phyloP scores from a whole-genome alignment of 164 flowering plant species.

The Aristolochia contorta region DNA sequence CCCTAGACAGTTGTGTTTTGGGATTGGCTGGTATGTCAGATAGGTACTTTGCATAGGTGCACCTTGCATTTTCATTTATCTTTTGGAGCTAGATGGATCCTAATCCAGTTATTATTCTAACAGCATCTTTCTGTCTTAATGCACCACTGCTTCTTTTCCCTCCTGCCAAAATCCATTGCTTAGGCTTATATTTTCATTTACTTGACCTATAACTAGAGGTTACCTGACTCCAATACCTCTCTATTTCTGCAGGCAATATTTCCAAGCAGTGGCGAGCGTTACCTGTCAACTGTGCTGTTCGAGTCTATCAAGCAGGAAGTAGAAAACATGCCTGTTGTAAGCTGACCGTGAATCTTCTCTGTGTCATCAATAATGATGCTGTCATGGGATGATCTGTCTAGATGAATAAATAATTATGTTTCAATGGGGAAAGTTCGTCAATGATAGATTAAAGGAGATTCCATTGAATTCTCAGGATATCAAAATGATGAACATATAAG shows the following conservation, averaged over 20 bases:
- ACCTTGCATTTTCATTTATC: too few species aligned
- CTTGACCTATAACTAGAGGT: background rate
- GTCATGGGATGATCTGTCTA: background rate
- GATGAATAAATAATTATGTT: too few species aligned
- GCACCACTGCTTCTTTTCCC: background rate
- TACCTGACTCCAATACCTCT: background rate
- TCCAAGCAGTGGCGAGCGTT: slow-evolving; percentile 73
- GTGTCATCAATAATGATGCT: background rate
- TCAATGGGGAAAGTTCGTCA: too few species aligned
- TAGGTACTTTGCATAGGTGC: too few species aligned
- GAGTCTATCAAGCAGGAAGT: slow-evolving; percentile 49
- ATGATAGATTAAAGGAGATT: too few species aligned
- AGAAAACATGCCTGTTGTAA: slow-evolving; percentile 42
- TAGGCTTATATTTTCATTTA: background rate
- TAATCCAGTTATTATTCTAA: too few species aligned
- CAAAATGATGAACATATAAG: too few species aligned
- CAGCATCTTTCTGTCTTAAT: background rate
- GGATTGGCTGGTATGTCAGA: too few species aligned
- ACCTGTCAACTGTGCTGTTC: slow-evolving; percentile 50
- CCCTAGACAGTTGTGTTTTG: too few species aligned
- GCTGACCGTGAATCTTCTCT: slow-evolving; percentile 1
- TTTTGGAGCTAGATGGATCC: too few species aligned
- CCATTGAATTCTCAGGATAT: too few species aligned
- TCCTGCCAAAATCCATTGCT: background rate
- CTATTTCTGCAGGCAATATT: slow-evolving; percentile 37